Evolutionary conservation across 2,329 filamentous ascomycete species (phyloP).

Genomic region (Dendrostoma leiphaemia): DNA sequence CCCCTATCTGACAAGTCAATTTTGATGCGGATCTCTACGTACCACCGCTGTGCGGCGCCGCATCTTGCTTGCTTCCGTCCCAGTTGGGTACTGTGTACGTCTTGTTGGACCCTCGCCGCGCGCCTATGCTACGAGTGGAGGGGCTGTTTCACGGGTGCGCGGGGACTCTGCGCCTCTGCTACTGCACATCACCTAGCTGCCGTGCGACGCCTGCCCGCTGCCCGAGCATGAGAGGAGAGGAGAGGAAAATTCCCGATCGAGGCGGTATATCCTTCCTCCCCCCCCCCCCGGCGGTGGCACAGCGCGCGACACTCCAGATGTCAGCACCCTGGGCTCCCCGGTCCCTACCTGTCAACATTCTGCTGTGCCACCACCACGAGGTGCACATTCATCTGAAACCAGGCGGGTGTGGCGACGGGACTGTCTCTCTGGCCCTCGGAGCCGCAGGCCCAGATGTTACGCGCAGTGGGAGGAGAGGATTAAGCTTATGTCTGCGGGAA

Average conservation of each 20-base stretch:
- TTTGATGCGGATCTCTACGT: not conserved
- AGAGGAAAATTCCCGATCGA: conserved; percentile 30
- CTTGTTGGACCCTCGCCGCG: conserved; percentile 8
- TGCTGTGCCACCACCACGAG: conserved; percentile 30
- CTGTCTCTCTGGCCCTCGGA: conserved; percentile 11
- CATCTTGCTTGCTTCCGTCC: conserved; percentile 1
- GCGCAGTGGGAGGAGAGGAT: conserved; percentile 2
- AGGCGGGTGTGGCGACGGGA: conserved; percentile 13
- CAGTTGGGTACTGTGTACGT: not conserved
- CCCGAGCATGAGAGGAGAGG: conserved; percentile 30
- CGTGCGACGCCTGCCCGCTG: conserved; percentile 31
- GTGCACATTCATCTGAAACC: conserved; percentile 32
- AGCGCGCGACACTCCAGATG: conserved; percentile 26
- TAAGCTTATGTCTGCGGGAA: conserved; percentile 18
- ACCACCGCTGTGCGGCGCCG: not conserved
- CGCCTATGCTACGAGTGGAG: conserved; percentile 6
- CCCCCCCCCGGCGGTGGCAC: too few species aligned
- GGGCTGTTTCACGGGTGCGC: conserved; percentile 16
- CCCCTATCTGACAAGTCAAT: not conserved
- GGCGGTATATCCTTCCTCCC: too few species aligned
- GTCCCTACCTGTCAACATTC: conserved; percentile 30
- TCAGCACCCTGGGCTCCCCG: conserved; percentile 21
- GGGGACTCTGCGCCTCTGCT: conserved; percentile 24
- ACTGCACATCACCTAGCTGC: conserved; percentile 25
- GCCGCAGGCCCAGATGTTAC: conserved; percentile 13